Evolutionary conservation across 2,329 filamentous ascomycete genomes (phyloP).

Genomic region (Neospermospora avenae): DNA sequence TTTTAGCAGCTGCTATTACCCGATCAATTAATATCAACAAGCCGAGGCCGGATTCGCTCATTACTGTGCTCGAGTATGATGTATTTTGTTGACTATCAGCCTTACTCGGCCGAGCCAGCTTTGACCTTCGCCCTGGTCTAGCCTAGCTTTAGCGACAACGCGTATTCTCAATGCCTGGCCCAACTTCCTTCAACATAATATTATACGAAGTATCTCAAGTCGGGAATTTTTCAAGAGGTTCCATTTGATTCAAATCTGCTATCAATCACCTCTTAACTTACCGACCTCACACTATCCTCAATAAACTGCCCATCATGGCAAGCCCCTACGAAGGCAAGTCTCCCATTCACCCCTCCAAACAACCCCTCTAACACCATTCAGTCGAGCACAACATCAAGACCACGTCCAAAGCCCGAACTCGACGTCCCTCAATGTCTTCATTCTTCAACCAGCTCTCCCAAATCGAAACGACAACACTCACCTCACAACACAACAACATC

Average conservation of each 20-base stretch:
- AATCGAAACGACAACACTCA: constrained; percentile 34
- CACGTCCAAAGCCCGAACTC: constrained; percentile 39
- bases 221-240: too few species aligned
- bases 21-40: too few species aligned
- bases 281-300: not conserved
- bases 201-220: not conserved
- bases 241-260: too few species aligned
- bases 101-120: not conserved
- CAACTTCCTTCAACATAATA: not conserved
- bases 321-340: constrained; percentile 54
- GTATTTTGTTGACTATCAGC: not conserved
- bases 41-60: not conserved
- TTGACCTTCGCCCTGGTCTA: not conserved
- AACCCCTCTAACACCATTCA: constrained; percentile 33
- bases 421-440: constrained; percentile 60
- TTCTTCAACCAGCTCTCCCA: constrained; percentile 54
- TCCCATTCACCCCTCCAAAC: constrained; percentile 4
- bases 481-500: constrained; percentile 44
- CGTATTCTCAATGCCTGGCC: constrained; percentile 2
- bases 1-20: too few species aligned
- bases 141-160: constrained; percentile 5
- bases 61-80: not conserved
- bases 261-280: not conserved
- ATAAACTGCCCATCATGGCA: constrained; percentile 42
- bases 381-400: constrained; percentile 63